A percentile compares a stretch with the other conserved stretches of the same genome.
These are phyloP conservation scores for Exserohilum turcica DNA, from an alignment of 2,329 filamentous ascomycete species.

Conservation along the genomic window DNA sequence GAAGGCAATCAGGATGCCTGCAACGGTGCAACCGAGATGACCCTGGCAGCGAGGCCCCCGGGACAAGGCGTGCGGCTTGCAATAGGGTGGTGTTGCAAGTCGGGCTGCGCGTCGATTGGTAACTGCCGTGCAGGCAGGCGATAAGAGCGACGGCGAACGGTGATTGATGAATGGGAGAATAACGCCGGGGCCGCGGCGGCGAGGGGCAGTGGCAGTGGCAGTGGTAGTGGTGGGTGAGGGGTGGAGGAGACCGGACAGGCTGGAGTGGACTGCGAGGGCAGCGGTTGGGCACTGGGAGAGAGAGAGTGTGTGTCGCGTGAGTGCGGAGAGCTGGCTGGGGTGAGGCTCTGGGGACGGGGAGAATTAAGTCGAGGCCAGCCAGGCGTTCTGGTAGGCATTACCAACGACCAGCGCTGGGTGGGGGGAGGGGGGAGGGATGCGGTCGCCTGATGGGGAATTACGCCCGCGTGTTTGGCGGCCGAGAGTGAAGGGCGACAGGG, in stretches of 20 bases:
- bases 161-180: conserved; percentile 26
- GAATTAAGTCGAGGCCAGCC: conserved; percentile 19
- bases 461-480: conserved; percentile 13
- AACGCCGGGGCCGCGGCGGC: conserved; percentile 33
- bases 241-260: no score
- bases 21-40: conserved; percentile 26
- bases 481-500: conserved; percentile 6
- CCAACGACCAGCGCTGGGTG: conserved; percentile 9
- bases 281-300: no score
- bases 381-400: conserved; percentile 19
- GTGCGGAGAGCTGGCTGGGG: conserved; percentile 15
- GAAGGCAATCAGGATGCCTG: conserved; percentile 21
- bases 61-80: conserved; percentile 31
- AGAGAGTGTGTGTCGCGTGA: conserved; percentile 9
- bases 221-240: not conserved
- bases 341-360: conserved; percentile 24
- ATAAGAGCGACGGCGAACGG: conserved; percentile 40
- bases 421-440: conserved; percentile 11
- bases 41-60: conserved; percentile 20
- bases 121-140: conserved; percentile 38
- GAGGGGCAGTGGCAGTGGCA: not conserved
- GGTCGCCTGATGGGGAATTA: conserved; percentile 13
- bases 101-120: conserved; percentile 38
- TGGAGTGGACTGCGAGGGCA: conserved; percentile 2
- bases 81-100: conserved; percentile 20